Percentiles rank a stretch among this genome's conserved stretches.
These are phyloP conservation scores for Coemansia sp. DNA, from an alignment of 192 early-diverging fungal species.

Conservation along the genomic window DNA sequence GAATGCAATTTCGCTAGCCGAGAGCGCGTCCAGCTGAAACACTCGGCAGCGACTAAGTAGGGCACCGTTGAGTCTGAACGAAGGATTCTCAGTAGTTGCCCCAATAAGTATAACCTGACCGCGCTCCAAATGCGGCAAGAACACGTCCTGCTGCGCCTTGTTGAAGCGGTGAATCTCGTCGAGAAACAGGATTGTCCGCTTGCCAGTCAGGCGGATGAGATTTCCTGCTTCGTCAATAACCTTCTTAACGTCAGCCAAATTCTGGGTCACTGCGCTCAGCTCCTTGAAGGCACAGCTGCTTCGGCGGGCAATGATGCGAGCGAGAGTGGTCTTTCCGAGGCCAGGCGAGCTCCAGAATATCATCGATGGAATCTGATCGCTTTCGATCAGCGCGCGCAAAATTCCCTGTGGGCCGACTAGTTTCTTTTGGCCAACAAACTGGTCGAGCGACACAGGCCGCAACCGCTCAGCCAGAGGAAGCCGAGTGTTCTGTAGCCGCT, in stretches of 20 bases:
- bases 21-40: constrained; percentile 70
- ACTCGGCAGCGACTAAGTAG: constrained; percentile 78
- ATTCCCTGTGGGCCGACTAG: constrained; percentile 66
- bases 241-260: constrained; percentile 63
- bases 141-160: constrained; percentile 85
- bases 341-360: constrained; percentile 75
- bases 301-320: constrained; percentile 57
- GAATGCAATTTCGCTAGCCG: constrained; percentile 55
- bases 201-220: constrained; percentile 55
- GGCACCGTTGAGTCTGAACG: constrained; percentile 80
- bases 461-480: constrained; percentile 50
- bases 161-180: constrained; percentile 92
- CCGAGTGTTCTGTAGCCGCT: constrained; percentile 21
- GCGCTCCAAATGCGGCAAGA: constrained; percentile 76
- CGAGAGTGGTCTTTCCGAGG: constrained; percentile 63
- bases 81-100: constrained; percentile 81
- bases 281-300: constrained; percentile 47
- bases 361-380: constrained; percentile 70
- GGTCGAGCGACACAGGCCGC: constrained; percentile 55
- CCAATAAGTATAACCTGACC: constrained; percentile 70
- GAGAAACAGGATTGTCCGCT: constrained; percentile 73
- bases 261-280: constrained; percentile 59
- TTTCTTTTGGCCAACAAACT: constrained; percentile 72
- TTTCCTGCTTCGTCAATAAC: constrained; percentile 70
- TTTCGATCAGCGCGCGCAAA: constrained; percentile 63